These are phyloP conservation scores for Hypoxylon sp. DNA, from an alignment of 2,329 filamentous ascomycete genomes.

Conservation along the genomic window DNA sequence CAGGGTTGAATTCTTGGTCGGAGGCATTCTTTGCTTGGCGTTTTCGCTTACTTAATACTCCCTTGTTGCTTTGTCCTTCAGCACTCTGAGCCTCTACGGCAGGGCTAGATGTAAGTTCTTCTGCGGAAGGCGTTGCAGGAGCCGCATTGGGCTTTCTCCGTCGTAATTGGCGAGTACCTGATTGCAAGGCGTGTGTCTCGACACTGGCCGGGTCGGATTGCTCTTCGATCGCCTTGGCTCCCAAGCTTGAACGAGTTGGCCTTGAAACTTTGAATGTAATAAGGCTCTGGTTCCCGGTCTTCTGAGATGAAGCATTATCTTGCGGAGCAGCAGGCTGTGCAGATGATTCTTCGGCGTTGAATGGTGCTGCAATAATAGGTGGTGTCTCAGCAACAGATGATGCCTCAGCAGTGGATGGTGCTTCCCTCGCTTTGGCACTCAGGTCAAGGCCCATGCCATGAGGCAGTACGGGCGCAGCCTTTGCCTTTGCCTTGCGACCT, in stretches of 20 bases:
- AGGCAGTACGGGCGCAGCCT: conserved; percentile 45
- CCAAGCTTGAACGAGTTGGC: not conserved
- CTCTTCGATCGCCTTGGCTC: not conserved
- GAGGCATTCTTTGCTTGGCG: not conserved
- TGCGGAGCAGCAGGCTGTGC: not conserved
- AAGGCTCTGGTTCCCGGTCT: not conserved
- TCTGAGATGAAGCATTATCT: not conserved
- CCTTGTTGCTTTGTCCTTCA: not conserved
- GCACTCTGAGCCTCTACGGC: not conserved
- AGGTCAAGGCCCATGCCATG: conserved; percentile 47
- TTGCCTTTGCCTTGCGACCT: conserved; percentile 38
- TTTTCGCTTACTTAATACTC: conserved; percentile 23
- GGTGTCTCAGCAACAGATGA: not conserved
- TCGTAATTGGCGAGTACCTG: conserved; percentile 17
- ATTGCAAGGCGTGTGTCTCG: not conserved
- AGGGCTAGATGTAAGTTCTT: not conserved
- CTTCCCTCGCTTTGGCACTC: not conserved
- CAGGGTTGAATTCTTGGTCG: conserved; percentile 8
- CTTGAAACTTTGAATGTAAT: conserved; percentile 22
- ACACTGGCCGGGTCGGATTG: not conserved
- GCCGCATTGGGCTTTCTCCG: conserved; percentile 18
- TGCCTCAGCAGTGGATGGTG: not conserved
- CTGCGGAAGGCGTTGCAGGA: not conserved
- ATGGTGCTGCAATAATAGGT: not conserved
- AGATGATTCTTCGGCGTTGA: not conserved